Evolutionary conservation across 2,329 filamentous ascomycete species (phyloP).

Genomic region (Colletotrichum tabaci): DNA sequence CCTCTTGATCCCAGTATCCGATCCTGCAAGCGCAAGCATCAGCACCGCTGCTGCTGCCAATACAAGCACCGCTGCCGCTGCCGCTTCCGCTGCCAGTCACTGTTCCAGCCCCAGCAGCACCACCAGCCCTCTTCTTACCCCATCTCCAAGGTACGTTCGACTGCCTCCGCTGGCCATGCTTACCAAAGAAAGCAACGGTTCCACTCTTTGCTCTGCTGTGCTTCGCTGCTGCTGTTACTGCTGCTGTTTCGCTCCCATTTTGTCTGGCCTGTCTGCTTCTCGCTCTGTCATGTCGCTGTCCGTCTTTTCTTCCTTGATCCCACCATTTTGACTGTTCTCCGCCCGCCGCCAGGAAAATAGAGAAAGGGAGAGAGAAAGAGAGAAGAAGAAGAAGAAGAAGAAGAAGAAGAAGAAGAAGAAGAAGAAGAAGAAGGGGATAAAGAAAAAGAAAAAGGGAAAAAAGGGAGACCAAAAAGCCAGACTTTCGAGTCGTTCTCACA

Average conservation of each 20-base stretch:
- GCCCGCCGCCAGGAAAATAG: conserved; percentile 14
- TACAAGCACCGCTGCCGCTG: conserved; percentile 21
- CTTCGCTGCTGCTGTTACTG: conserved; percentile 14
- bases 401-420: background rate
- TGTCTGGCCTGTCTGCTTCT: conserved; percentile 19
- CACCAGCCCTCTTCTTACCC: conserved; percentile 39
- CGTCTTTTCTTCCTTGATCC: conserved; percentile 25
- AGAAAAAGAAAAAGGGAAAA: too few relatives aligned
- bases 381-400: background rate
- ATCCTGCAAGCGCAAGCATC: conserved; percentile 45
- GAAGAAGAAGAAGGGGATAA: too few relatives aligned
- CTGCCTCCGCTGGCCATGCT: conserved; percentile 34
- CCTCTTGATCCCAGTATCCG: conserved; percentile 46
- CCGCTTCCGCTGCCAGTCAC: background rate
- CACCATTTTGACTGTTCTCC: conserved; percentile 32
- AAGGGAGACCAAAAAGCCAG: too few relatives aligned
- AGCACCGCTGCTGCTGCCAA: conserved; percentile 37
- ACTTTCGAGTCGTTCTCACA: too few relatives aligned
- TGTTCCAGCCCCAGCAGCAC: conserved; percentile 27
- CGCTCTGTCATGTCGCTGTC: conserved; percentile 7
- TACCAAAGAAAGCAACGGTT: conserved; percentile 38
- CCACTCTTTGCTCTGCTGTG: conserved; percentile 39
- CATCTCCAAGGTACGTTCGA: conserved; percentile 42
- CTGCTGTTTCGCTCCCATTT: conserved; percentile 28
- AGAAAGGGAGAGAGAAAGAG: background rate